Percentiles rank a stretch among this genome's conserved stretches.
These are phyloP conservation scores for Euclidium syriacum DNA, from an alignment of 345 rosid species.

Conservation along the genomic window DNA sequence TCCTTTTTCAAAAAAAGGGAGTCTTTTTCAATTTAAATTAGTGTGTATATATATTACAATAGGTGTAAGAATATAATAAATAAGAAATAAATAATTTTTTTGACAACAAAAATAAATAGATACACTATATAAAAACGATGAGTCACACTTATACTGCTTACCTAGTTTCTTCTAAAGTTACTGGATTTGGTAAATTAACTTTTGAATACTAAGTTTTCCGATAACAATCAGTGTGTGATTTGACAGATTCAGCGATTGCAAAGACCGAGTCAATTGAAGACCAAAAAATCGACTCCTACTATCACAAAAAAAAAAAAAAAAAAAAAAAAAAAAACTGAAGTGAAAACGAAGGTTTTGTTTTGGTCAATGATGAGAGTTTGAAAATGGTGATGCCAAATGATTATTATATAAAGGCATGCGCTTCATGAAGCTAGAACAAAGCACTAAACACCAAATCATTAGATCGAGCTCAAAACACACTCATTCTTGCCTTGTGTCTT, in stretches of 20 bases:
- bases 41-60: no score
- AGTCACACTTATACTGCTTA: no score
- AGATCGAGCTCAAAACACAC: not conserved
- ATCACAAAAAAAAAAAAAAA: no score
- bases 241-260: constrained; percentile 16
- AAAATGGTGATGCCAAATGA: not conserved
- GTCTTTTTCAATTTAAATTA: no score
- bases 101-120: no score
- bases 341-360: not conserved
- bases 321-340: not conserved
- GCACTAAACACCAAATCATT: not conserved
- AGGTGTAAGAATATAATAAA: no score
- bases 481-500: not conserved
- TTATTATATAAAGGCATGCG: constrained; percentile 10
- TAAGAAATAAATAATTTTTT: no score
- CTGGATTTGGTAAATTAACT: no score
- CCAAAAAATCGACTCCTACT: not conserved
- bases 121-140: no score
- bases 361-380: constrained; percentile 7
- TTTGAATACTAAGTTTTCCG: not conserved
- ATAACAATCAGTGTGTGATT: not conserved
- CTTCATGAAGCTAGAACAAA: constrained; percentile 2
- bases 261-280: not conserved
- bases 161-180: no score
- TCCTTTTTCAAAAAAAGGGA: no score